These are phyloP conservation scores for Rozella allomycis DNA, from an alignment of 371 early-diverging fungal species.

Conservation along the genomic window DNA sequence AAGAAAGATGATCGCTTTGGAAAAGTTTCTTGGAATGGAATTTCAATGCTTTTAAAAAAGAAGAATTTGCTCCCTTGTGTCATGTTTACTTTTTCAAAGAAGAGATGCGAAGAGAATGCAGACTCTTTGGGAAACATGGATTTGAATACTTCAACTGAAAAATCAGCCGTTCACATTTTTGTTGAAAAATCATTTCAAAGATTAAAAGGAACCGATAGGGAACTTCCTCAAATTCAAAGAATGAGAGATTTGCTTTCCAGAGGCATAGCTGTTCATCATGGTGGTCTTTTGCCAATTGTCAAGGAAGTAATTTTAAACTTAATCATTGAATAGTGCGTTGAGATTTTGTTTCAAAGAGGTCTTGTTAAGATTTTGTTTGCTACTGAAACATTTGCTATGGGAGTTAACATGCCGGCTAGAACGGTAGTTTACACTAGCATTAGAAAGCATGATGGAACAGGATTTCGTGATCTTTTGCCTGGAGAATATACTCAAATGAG, in stretches of 20 bases:
- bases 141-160: conserved; percentile 48
- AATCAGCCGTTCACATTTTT: conserved; percentile 67
- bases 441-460: conserved; percentile 77
- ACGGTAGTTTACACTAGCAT: conserved; percentile 82
- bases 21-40: conserved; percentile 10
- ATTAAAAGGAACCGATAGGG: conserved; percentile 49
- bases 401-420: conserved; percentile 96
- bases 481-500: conserved; percentile 98
- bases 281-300: conserved; percentile 90
- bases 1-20: background rate
- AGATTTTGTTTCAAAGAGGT: conserved; percentile 82
- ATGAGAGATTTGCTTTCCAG: conserved; percentile 61
- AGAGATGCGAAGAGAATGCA: conserved; percentile 89
- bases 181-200: conserved; percentile 52
- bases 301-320: conserved; percentile 47
- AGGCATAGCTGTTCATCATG: conserved; percentile 95
- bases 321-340: conserved; percentile 43
- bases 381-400: conserved; percentile 94
- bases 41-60: conserved; percentile 54
- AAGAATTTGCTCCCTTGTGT: conserved; percentile 71
- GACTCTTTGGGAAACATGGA: conserved; percentile 46
- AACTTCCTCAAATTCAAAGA: conserved; percentile 73
- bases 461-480: conserved; percentile 60
- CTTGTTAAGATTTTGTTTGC: conserved; percentile 82
- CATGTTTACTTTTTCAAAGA: conserved; percentile 89